Conservation (phyloP, 208 protist genomes). For the Wallacemonas sp. region DNA sequence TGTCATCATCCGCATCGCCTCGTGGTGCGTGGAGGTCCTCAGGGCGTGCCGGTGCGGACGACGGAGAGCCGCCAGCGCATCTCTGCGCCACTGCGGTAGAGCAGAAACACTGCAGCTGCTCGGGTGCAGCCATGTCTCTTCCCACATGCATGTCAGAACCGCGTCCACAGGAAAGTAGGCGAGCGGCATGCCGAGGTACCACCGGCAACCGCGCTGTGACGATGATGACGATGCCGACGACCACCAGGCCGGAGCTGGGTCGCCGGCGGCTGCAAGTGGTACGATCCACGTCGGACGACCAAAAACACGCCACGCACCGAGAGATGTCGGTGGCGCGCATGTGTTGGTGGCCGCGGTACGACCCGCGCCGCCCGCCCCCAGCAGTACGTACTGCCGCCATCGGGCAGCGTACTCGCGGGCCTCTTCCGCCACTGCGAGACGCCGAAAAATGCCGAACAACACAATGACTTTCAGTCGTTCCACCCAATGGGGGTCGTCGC, state of each 20-base stretch:
- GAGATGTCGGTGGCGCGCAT: background rate
- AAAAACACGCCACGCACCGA: slow-evolving; percentile 34
- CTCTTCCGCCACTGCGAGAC: slow-evolving; percentile 50
- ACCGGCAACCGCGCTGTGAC: background rate
- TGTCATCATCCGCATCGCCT: background rate
- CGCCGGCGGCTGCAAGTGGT: slow-evolving; percentile 12
- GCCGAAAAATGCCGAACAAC: slow-evolving; percentile 43
- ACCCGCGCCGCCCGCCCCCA: background rate
- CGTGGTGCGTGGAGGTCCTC: too few species aligned
- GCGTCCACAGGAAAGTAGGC: slow-evolving; percentile 68
- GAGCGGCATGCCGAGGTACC: slow-evolving; percentile 52
- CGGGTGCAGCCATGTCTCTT: slow-evolving; percentile 48
- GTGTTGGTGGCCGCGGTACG: background rate
- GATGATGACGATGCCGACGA: too few species aligned
- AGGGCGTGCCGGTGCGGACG: too few species aligned
- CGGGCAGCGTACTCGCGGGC: slow-evolving; percentile 18
- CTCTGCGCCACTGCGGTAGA: slow-evolving; percentile 1
- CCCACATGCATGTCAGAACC: slow-evolving; percentile 45
- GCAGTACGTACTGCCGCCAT: slow-evolving; percentile 18
- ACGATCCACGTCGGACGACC: slow-evolving; percentile 42
- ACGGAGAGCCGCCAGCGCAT: background rate
- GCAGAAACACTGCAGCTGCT: slow-evolving; percentile 12
- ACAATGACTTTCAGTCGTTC: slow-evolving; percentile 28
- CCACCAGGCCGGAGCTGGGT: too few species aligned
- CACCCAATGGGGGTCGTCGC: slow-evolving; percentile 30